Conservation (phyloP, 2,329 filamentous ascomycete genomes). For the Colletotrichum chrysophilum region DNA sequence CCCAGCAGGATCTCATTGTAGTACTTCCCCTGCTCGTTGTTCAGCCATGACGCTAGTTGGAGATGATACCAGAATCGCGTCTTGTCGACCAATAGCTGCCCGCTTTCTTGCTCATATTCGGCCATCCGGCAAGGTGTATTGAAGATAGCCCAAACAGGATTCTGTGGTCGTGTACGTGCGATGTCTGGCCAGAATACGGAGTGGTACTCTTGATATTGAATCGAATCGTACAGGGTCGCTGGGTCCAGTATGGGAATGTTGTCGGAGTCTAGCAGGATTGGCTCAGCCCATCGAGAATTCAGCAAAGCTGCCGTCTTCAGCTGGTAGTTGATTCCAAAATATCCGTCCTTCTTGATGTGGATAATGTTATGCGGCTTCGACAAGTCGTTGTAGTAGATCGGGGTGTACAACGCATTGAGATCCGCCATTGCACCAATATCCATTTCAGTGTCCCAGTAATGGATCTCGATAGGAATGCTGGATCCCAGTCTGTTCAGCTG, state of each 20-base stretch:
- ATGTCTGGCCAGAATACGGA: conserved; percentile 12
- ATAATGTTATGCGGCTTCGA: conserved; percentile 8
- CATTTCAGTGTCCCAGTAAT: conserved; percentile 9
- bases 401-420: not conserved
- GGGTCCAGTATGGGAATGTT: conserved; percentile 5
- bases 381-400: conserved; percentile 10
- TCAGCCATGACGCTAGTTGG: conserved; percentile 13
- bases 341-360: conserved; percentile 9
- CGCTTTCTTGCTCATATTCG: conserved; percentile 11
- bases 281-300: conserved; percentile 2
- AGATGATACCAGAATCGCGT: conserved; percentile 14
- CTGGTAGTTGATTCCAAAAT: conserved; percentile 16
- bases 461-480: not conserved
- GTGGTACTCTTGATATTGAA: conserved; percentile 2
- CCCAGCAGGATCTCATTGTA: conserved; percentile 2
- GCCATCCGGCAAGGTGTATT: conserved; percentile 10
- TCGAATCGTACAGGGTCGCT: not conserved
- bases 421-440: not conserved
- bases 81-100: conserved; percentile 6
- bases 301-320: conserved; percentile 10
- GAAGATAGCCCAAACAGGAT: conserved; percentile 4
- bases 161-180: not conserved
- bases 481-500: not conserved
- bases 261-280: not conserved
- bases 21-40: conserved; percentile 7